Evolutionary conservation across 2,329 filamentous ascomycete genomes (phyloP).

Genomic region (Microdochium trichocladiopsis): DNA sequence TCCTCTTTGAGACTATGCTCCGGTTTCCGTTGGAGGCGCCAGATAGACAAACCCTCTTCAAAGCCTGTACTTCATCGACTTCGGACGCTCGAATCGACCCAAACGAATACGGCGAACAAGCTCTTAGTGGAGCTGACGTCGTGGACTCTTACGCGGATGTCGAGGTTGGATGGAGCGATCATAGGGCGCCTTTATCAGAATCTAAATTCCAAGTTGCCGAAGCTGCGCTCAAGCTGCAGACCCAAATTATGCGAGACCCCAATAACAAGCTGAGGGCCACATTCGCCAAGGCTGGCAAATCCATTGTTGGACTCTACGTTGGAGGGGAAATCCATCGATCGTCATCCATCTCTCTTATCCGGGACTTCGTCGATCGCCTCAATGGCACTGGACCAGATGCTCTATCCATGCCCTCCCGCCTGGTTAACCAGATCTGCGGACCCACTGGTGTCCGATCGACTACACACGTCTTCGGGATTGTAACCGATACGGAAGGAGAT

Average conservation of each 20-base stretch:
- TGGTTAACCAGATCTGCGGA: neutral
- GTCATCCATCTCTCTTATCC: neutral
- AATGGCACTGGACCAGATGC: neutral
- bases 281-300: neutral
- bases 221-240: neutral
- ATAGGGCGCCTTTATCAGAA: neutral
- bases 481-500: neutral
- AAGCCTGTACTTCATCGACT: neutral
- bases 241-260: neutral
- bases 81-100: neutral
- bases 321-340: neutral
- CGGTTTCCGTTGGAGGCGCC: neutral
- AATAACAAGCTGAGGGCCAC: neutral
- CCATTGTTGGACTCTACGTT: neutral
- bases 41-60: neutral
- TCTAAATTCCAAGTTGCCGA: neutral
- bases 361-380: neutral
- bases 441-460: neutral
- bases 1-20: neutral
- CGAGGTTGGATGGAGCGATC: neutral
- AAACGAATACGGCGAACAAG: neutral
- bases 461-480: neutral
- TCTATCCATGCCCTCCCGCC: neutral
- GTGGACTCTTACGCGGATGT: neutral
- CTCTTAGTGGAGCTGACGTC: neutral